Evolutionary conservation across 78 protist genomes (phyloP).

Genomic region (Chrysochromulina tobinii): DNA sequence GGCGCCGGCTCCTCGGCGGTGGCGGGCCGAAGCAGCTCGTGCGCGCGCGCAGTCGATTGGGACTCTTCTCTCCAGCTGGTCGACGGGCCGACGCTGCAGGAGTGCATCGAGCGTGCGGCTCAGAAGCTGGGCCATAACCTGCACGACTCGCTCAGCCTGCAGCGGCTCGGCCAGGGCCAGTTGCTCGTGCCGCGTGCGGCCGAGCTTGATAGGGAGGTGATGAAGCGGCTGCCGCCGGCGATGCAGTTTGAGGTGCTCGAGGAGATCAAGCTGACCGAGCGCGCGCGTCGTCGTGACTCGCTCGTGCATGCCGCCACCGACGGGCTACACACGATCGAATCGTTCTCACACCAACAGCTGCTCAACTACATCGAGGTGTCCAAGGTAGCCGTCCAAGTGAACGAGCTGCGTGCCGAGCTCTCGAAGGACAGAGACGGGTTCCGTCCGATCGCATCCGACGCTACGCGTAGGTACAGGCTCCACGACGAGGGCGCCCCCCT

Average conservation of each 20-base stretch:
- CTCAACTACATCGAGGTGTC: not conserved
- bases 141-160: not conserved
- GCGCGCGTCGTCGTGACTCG: not conserved
- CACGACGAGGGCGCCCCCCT: not conserved
- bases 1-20: too few species aligned
- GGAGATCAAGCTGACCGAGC: slow-evolving; percentile 1
- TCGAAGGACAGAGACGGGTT: not conserved
- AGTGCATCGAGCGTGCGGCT: too few species aligned
- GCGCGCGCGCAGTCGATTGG: too few species aligned
- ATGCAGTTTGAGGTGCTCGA: slow-evolving; percentile 12
- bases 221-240: not conserved
- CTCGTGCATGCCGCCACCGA: not conserved
- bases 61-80: too few species aligned
- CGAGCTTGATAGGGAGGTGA: not conserved
- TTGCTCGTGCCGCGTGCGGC: slow-evolving; percentile 16
- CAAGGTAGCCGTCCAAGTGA: not conserved
- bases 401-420: not conserved
- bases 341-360: not conserved
- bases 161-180: not conserved
- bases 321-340: not conserved
- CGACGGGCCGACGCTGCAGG: too few species aligned
- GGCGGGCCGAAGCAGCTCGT: too few species aligned
- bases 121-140: too few species aligned
- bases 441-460: not conserved
- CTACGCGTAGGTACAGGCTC: not conserved